These are phyloP conservation scores for Pythium guiyangense DNA, from an alignment of 352 stramenopile species.

Conservation along the genomic window DNA sequence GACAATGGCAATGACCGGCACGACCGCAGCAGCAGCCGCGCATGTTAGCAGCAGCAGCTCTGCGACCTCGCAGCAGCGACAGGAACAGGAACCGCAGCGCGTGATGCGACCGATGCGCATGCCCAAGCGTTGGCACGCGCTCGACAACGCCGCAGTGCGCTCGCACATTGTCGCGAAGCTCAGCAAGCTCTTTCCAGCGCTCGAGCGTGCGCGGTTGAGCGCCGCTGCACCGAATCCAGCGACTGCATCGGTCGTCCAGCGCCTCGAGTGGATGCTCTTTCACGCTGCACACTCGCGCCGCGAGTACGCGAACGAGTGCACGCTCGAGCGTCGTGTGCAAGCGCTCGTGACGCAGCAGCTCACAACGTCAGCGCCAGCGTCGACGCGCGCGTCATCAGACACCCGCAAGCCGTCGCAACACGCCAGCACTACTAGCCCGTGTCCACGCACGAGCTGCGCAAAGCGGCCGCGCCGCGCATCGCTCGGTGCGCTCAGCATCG, in stretches of 20 bases:
- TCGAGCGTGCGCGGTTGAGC: conserved; percentile 12
- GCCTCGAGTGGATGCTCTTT: conserved; percentile 78
- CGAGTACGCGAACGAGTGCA: conserved; percentile 62
- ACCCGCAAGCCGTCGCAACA: background rate
- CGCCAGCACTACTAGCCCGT: background rate
- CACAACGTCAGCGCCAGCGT: background rate
- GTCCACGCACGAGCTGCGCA: conserved; percentile 1
- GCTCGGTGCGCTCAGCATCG: conserved; percentile 5
- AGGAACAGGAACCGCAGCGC: too few relatives aligned
- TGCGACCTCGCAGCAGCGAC: too few relatives aligned
- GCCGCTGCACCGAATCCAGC: conserved; percentile 5
- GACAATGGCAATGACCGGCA: background rate
- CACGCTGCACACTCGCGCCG: conserved; percentile 52
- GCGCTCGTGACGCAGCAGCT: conserved; percentile 51
- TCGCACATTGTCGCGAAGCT: conserved; percentile 21
- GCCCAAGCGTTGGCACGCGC: conserved; percentile 14
- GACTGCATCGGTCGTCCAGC: conserved; percentile 53
- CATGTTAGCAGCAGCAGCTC: conserved; percentile 9
- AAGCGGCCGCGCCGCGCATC: conserved; percentile 12
- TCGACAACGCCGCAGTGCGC: conserved; percentile 18
- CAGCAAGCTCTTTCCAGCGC: conserved; percentile 23
- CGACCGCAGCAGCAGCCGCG: background rate
- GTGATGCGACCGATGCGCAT: background rate
- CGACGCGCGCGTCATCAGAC: too few relatives aligned
- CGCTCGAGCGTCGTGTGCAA: conserved; percentile 66